These are phyloP conservation scores for Streptanthus diversifolius DNA, from an alignment of 345 rosid genomes.

Conservation along the genomic window DNA sequence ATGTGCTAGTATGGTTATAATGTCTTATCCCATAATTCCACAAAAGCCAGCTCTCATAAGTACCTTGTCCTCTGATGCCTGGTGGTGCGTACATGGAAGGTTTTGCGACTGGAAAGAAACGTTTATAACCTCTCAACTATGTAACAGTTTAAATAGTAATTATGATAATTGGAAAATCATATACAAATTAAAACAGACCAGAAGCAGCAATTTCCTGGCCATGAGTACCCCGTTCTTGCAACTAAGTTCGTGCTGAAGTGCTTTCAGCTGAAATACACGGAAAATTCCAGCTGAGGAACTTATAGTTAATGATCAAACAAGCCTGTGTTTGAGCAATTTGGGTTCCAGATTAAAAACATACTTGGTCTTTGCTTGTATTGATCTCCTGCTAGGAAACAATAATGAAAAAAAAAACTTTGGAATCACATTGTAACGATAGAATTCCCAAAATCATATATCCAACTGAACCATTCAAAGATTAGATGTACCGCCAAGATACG, in stretches of 20 bases:
- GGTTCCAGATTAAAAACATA: slow-evolving; percentile 30
- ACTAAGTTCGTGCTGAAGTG: slow-evolving; percentile 69
- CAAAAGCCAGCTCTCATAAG: not conserved
- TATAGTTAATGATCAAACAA: not conserved
- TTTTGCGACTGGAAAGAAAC: slow-evolving; percentile 37
- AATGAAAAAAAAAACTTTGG: slow-evolving; percentile 21
- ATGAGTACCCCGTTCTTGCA: slow-evolving; percentile 52
- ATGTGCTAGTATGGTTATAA: not conserved
- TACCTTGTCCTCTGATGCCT: slow-evolving; percentile 37
- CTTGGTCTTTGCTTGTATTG: slow-evolving; percentile 64
- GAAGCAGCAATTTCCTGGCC: slow-evolving; percentile 30
- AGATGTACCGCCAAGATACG: slow-evolving; percentile 55
- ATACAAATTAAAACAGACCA: slow-evolving; percentile 11
- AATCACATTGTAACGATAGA: not conserved
- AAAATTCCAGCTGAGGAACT: slow-evolving; percentile 23
- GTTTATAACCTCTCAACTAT: not conserved
- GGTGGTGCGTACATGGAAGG: slow-evolving; percentile 17
- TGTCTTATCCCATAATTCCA: not conserved
- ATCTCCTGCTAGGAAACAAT: slow-evolving; percentile 53
- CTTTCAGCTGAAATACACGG: slow-evolving; percentile 47
- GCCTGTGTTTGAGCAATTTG: slow-evolving; percentile 18
- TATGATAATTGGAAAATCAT: not conserved
- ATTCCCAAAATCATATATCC: slow-evolving; percentile 4
- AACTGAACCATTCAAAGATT: slow-evolving; percentile 11
- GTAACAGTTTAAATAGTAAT: not conserved